phyloP scores from a whole-genome alignment of 306 rosid genomes.

The Glycine latifolia region DNA sequence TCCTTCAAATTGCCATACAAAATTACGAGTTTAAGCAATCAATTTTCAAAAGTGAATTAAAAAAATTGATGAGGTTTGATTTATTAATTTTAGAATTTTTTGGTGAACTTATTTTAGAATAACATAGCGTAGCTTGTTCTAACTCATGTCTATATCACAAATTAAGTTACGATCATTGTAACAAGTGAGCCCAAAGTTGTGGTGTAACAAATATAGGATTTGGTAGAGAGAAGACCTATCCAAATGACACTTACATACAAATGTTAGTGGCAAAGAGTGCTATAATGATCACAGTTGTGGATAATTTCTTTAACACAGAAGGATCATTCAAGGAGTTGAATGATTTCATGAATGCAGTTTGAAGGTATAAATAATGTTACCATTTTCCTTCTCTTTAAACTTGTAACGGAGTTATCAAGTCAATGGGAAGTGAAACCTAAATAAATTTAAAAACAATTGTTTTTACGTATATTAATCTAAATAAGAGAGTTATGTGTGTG shows the following conservation, averaged over 20 bases:
- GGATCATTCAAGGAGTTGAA: conserved; percentile 50
- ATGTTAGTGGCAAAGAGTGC: conserved; percentile 51
- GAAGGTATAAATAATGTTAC: background rate
- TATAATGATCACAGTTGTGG: conserved; percentile 51
- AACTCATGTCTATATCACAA: too few relatives aligned
- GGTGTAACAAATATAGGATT: conserved; percentile 55
- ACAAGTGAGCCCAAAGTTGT: conserved; percentile 52
- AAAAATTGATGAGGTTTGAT: conserved; percentile 47
- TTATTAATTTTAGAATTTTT: background rate
- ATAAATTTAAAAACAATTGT: too few relatives aligned
- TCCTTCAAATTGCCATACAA: conserved; percentile 45
- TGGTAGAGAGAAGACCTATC: conserved; percentile 57
- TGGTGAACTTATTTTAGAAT: background rate
- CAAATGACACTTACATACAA: conserved; percentile 42
- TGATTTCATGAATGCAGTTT: conserved; percentile 44
- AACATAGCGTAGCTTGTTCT: background rate
- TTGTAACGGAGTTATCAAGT: too few relatives aligned
- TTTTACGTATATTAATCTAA: too few relatives aligned
- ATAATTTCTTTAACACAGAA: conserved; percentile 59
- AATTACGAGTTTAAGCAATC: conserved; percentile 49
- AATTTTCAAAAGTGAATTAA: conserved; percentile 50
- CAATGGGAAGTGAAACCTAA: too few relatives aligned
- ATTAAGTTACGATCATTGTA: too few relatives aligned
- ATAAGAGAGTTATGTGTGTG: too few relatives aligned
- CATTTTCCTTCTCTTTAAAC: background rate